Evolutionary conservation across 1,284 basidiomycete species (phyloP), one percentile per base, ranked within the genome.

Genomic region (Tylopilus orsonianus): DNA sequence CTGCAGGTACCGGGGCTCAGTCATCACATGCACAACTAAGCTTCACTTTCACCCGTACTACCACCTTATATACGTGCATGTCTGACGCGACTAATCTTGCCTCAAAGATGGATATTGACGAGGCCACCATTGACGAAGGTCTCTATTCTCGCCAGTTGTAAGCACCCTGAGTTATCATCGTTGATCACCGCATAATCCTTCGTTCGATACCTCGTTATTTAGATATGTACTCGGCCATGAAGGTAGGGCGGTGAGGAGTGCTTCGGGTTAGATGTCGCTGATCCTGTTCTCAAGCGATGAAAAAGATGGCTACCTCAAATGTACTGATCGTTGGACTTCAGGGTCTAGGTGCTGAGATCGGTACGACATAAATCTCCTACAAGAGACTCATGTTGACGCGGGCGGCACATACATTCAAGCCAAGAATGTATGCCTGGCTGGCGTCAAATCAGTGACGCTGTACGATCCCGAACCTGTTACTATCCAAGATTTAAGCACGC

Each of bases 191-290:
- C 35, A 24, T 42, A 41, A 49, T 60, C 48, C 18, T 49, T 49
- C 50, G 46, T 46, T 32, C 63, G 60, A 54, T 63, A 50, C 57
- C 46, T 46, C 51, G 50, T 40, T 54, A 46, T 56, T 53, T 57
- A 97, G 94, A 61, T 97, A 97, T 69, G 94, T 97, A 13, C 83
- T 97, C 18, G 94, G 94, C 26, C 93, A 97, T 70, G 94, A 97
- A 81, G 94, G 94, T 93, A 64, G 37, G 38, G 33, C 20, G 16
- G 35, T 26, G 24, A 24, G 23, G 38, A 26, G 27, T 4, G 14
- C 14, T 8, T 43, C 19, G 22, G 19, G 49, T 39, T 48, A 37
- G 19, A 52, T 8, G 5, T 49, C 24, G 16, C 45, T 55, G 23
- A 59, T 24, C 5, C 29, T 34, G 3, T 20, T 36, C 23, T 20